Conservation (phyloP, 73 alveolate species). For the Paramecium octaurelia region DNA sequence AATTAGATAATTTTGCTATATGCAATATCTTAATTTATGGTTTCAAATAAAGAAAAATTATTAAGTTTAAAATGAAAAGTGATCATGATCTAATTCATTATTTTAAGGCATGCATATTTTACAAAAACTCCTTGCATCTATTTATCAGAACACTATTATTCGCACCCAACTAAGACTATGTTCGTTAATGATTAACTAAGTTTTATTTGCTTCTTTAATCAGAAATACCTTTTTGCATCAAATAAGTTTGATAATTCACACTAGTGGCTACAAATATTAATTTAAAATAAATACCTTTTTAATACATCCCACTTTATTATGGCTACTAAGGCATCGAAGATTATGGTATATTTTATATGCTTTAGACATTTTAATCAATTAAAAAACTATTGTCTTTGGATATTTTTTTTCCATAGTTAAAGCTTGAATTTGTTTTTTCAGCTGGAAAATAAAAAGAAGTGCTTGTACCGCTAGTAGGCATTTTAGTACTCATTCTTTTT, state of each 20-base stretch:
- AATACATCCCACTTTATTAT: background rate
- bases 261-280: background rate
- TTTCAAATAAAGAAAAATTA: background rate
- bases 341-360: background rate
- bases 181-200: background rate
- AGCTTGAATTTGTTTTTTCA: background rate
- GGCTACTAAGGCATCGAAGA: background rate
- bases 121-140: background rate
- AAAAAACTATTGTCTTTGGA: slow-evolving; percentile 32
- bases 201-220: background rate
- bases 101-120: background rate
- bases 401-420: background rate
- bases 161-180: background rate
- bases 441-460: slow-evolving; percentile 30
- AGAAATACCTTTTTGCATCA: background rate
- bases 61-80: background rate
- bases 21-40: background rate
- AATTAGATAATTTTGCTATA: background rate
- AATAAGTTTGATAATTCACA: background rate
- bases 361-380: background rate
- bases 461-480: slow-evolving; percentile 10
- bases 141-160: background rate
- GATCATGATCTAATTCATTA: background rate
- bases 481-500: slow-evolving; percentile 7
- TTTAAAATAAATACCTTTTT: background rate